Evolutionary conservation across 495 filamentous ascomycete species (phyloP), one percentile per base, ranked within the genome.

Genomic region (Alectoria sarmentosa): DNA sequence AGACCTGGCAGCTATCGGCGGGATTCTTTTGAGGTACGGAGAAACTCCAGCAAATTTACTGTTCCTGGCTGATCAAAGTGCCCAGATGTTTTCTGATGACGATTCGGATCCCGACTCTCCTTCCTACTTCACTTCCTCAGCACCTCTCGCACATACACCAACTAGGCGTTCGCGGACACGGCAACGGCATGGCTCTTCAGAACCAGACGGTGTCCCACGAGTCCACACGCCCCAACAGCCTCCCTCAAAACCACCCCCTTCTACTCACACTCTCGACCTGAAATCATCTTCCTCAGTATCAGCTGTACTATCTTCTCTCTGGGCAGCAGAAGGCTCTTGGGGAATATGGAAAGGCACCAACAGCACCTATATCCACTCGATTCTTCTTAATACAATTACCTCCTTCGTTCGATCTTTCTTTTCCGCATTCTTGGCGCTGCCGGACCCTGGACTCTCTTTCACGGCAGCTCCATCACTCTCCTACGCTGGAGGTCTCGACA

Each of bases 341-440:
- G 95, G 94, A 9, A 86, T 96, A 0, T 98, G 92, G 92, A 97
- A 97, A 77, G 91, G 88, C 34, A 86, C 90, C 39, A 96, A 96
- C 70, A 81, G 88, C n/a, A 92, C 90, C 1, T 96, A 96, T 67
- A 80, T 97, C 60, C 91, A 96, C 76, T 87, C 85, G 3, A 79
- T 94, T 37, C 83, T 96, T n/a, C 81, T 90, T 37, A 89, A 88
- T n/a, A 87, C 92, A 4, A 74, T 94, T 5, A 91, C 94, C 72
- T 88, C 86, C 65, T 97, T 92, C 83, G 88, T 91, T 17, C 85
- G 91, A 58, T 89, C 88, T 67, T 79, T 96, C 4, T 80, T 97
- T 6, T 87, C 90, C 28, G 91, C 92, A 4, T 78, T 96, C 11
- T 78, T 96, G 55, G 91, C 91, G 63, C 79, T 96, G 0, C 91